Evolutionary conservation across 305 asterid species (phyloP), one percentile per base, ranked within the genome.

Genomic region (Fraxinus ornus): DNA sequence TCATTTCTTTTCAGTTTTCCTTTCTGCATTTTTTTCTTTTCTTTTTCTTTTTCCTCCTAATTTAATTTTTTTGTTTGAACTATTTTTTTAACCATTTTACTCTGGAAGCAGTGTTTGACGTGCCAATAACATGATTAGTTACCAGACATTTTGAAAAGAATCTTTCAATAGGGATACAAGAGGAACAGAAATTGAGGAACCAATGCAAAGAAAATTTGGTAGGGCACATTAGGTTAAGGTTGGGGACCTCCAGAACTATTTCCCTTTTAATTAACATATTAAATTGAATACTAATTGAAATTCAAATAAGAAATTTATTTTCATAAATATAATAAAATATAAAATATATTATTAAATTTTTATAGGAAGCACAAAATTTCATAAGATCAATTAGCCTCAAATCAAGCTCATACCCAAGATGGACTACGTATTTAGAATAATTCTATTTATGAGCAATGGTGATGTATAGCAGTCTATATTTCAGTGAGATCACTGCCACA

Each of bases 281-380:
- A 49, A 26, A 75, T 39, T 19, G 41, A 78, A 77, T 17, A 17
- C 8, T 21, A 32, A 60, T 55, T 49, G 30, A 66, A 28, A 77
- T 79, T 55, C 12, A 5, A 81, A 80, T 77, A n/a, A 82, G 44
- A 75, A 70, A 66, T 55, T 30, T 19, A 36, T 76, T 19, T 71
- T 41, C 82, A 5, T 21, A 21, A 70, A 47, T 66, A 77, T 32
- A 75, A 78, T 57, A 35, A 75, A 57, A 68, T 19, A 17, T 73
- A 55, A 57, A 52, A 71, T 64, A 82, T 8, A 28, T 72, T 21
- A 21, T 32, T 75, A 36, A 4, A 52, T 35, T 76, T 37, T 70
- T 57, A 37, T 26, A 76, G 32, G 80, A 79, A 49, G 70, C 76
- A 41, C 75, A 30, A 75, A 77, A 75, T 13, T 44, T 4, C 62